Base-by-base conservation (phyloP, 768 basidiomycete species). In the Lentinula lateritia region DNA sequence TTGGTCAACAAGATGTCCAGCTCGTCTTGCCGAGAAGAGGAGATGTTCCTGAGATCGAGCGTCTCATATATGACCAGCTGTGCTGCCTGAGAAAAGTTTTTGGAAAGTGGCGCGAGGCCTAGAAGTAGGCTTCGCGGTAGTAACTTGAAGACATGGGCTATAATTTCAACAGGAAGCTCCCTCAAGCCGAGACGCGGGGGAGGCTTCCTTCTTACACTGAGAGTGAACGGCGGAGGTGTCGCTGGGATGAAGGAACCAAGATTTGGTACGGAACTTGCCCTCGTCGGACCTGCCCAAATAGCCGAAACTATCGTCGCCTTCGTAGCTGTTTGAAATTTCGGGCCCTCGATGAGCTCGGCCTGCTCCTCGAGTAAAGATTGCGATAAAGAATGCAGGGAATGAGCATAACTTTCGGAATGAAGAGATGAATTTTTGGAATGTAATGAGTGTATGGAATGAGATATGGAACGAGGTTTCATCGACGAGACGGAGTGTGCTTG, bases 1-100 rank as follows among this genome's bases (percentile, higher is more conserved):
- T 74, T 74, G 3, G 76, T 75, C 9, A 82, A 69, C 1, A 77
- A 62, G 2, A 69, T 71, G 48, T 76, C 66, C 16, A 82, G 69
- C 46, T 65, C 67, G 65, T 78, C 75, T 16, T 76, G 61, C 52
- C 73, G 73, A 0, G 45, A 18, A 2, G 67, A 63, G 5, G 68
- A 66, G 13, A 80, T 66, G 6, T 65, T 65, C 7, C 74, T 69
- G 13, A 79, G 64, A 61, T 78, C 75, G 38, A 81, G 63, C 1
- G 56, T 66, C 35, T 61, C 58, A 63, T 80, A 80, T 3, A 80
- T 63, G 2, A 70, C 62, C 9, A 61, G 50, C 13, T 73, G 71
- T n/a, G 72, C 73, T 15, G 77, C 75, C 2, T 65, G 52, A 36
- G 67, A 70, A 56, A 78, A 79, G 18, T 66, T 61, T 3, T 67